Base-by-base conservation (phyloP, 2,329 filamentous ascomycete species). In the Neoscytalidium dimidiatum region DNA sequence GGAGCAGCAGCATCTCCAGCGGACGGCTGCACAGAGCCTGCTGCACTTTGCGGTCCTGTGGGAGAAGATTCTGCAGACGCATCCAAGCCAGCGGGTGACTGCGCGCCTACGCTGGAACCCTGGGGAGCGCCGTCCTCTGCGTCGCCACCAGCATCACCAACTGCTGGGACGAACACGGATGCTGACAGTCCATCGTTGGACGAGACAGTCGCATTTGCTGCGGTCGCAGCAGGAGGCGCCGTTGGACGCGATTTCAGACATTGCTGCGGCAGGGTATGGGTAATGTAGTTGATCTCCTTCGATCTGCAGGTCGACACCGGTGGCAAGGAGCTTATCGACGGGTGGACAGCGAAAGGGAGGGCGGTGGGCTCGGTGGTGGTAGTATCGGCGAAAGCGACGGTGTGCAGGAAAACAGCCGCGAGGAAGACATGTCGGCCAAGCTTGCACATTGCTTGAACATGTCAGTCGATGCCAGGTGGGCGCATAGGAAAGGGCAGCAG, bases 211-310 rank as follows among this genome's bases (percentile, higher is more conserved):
- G 23, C 51, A 49, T 43, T 52, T 13, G 51, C 38, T 48, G 53
- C 19, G 28, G 33, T 49, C 31, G 46, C 49, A 17, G 19, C 28
- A n/a, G 62, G 38, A 23, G 63, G 9, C 14, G 72, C 71, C 17
- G 74, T 69, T 81, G 88, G 88, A 44, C 83, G 83, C n/a, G 86
- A 88, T 56, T 85, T 86, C 23, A 92, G 81, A 73, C 91, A 94
- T 79, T 91, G 90, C 74, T 92, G 90, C 11, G 90, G 90, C 43
- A 94, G 80, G 1, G 86, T 88, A 70, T 94, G 90, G 11, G 90
- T 94, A 67, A 94, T 92, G 77, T 94, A 92, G 77, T 94, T 94
- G 73, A 92, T 88, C 1, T 89, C 92, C 69, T 86, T 85, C 67
- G 77, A 82, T 13, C 77, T 78, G 73, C 82, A 85, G 56, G 78